Percentiles rank a stretch among this genome's conserved stretches.
Conservation (phyloP, 208 protist genomes). For the Baffinella frigidus region DNA sequence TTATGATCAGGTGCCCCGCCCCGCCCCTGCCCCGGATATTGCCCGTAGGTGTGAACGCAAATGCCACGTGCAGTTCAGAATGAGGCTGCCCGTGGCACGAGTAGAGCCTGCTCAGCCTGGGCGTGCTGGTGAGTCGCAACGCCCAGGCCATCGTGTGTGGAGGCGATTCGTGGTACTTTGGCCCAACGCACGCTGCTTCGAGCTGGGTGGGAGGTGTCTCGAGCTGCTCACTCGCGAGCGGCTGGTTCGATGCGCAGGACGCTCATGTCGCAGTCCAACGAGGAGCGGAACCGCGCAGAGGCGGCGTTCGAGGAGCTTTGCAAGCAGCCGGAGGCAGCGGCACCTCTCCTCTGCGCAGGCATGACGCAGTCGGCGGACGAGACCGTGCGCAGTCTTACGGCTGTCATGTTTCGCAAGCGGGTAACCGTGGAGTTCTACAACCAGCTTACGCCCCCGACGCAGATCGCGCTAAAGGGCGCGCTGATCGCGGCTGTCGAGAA, state of each 20-base stretch:
- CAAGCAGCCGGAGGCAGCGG: neutral
- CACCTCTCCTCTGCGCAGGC: neutral
- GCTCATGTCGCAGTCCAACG: neutral
- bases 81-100: too few relatives aligned
- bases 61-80: too few relatives aligned
- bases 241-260: neutral
- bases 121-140: too few relatives aligned
- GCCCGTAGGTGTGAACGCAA: too few relatives aligned
- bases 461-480: neutral
- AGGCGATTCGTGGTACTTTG: too few relatives aligned
- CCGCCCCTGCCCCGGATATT: too few relatives aligned
- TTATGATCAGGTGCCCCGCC: too few relatives aligned
- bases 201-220: too few relatives aligned
- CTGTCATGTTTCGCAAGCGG: constrained; percentile 40
- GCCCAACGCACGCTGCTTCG: too few relatives aligned
- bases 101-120: too few relatives aligned
- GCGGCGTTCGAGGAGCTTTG: neutral
- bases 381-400: neutral
- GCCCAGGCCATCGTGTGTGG: too few relatives aligned
- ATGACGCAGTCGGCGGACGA: neutral
- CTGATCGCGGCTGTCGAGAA: constrained; percentile 16
- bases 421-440: neutral
- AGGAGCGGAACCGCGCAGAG: neutral
- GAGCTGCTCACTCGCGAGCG: too few relatives aligned
- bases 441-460: neutral